Base-by-base conservation (phyloP, 2,329 filamentous ascomycete species). In the Leptoxyphium fumago region DNA sequence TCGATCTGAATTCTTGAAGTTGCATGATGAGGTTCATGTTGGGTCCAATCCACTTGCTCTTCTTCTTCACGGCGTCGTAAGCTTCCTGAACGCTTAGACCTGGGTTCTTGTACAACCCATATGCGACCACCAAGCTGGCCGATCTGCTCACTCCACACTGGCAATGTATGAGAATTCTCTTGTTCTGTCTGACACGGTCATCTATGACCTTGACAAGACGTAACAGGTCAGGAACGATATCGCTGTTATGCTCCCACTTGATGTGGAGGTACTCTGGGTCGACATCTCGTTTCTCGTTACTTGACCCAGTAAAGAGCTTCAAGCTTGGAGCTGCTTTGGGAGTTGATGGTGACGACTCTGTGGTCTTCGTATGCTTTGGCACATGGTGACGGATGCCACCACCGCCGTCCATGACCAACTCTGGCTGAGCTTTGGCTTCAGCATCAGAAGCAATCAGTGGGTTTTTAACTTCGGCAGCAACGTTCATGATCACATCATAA, bases 21-120 rank as follows among this genome's bases (percentile, higher is more conserved):
- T 85, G 87, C 70, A 91, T 91, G 72, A 93, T 87, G 52, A 93
- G 70, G 52, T 84, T 84, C 85, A 93, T 93, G 61, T 93, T 93
- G 0, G 84, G 84, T 46, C 84, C 87, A 53, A 93, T 89, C 84
- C 85, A 93, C 56, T 74, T 78, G 61, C 84, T 91, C 64, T 82
- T 82, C 43, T 76, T 73, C 63, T 93, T 86, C 2, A 85, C 84
- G 2, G 79, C 74, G 58, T 86, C 78, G 58, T 91, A 91, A 2
- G 84, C 83, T 59, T 89, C 83, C 56, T 89, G 87, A 43, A 89
- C 83, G 52, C 74, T 84, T 54, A 86, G 65, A 5, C 78, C 73
- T 1, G 84, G 83, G 47, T 85, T 82, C 57, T 81, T 81, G 61
- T 84, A 91, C 46, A 93, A 66, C 38, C 84, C 84, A 50, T 89